These are phyloP conservation scores for Talaromyces sp. DNA, from an alignment of 2,329 filamentous ascomycete genomes.

Conservation along the genomic window DNA sequence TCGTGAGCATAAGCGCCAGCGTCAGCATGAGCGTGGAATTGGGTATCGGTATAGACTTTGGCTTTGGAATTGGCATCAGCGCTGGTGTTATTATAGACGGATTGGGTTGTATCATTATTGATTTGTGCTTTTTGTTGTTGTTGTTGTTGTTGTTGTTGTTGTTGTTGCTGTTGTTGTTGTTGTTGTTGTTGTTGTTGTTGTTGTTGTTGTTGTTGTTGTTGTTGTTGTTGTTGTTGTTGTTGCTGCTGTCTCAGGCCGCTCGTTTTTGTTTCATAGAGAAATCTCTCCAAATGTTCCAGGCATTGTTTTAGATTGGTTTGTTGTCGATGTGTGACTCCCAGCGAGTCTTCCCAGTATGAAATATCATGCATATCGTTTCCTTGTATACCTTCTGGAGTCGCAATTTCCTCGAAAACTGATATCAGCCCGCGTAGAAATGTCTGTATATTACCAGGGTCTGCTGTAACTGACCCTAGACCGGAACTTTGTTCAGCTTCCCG, in stretches of 20 bases:
- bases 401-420: constrained; percentile 59
- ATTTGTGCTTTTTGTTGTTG: background rate
- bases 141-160: constrained; percentile 2
- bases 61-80: constrained; percentile 22
- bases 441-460: constrained; percentile 66
- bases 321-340: constrained; percentile 90
- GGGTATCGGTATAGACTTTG: constrained; percentile 11
- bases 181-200: background rate
- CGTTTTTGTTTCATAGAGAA: constrained; percentile 59
- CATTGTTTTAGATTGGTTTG: constrained; percentile 75
- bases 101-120: constrained; percentile 1
- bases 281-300: constrained; percentile 68
- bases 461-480: background rate
- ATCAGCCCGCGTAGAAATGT: constrained; percentile 66
- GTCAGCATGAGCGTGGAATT: constrained; percentile 19
- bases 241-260: constrained; percentile 9
- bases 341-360: constrained; percentile 73
- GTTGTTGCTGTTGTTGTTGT: constrained; percentile 2
- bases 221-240: background rate
- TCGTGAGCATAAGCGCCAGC: constrained; percentile 15
- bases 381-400: constrained; percentile 38
- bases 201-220: background rate
- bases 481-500: constrained; percentile 51
- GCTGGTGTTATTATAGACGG: constrained; percentile 18
- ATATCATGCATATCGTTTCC: constrained; percentile 40